Base-by-base conservation (phyloP, 2,329 filamentous ascomycete genomes). In the Talaromyces sp. region DNA sequence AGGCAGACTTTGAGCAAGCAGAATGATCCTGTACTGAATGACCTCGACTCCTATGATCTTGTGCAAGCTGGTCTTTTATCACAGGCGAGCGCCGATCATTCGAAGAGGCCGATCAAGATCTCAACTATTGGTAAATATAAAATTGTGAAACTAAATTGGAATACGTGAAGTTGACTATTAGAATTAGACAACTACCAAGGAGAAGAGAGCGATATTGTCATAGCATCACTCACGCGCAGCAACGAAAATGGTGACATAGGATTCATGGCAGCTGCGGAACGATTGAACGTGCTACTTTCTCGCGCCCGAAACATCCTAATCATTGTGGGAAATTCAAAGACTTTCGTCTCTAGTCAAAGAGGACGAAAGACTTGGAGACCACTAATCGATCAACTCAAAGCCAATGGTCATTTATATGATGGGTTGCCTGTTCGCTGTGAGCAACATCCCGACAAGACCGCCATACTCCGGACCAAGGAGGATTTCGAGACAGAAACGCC, bases 161-260 rank as follows among this genome's bases (percentile, higher is more conserved):
- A 28, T 7, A 7, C 7, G 25, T 28, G 25, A 4, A 28, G 3
- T 7, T 28, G 7, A 28, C 25, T 28, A 28, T 4, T 28, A 7
- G 7, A 4, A 28, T 7, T 60, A 86, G 88, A 91, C 61, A 91
- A 91, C 61, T 92, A 88, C 58, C 89, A 91, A 67, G 88, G 89
- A 1, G 88, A 91, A 65, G 88, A 92, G 62, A 85, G 83, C 37
- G 83, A 91, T 1, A 86, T 92, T 15, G 84, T 91, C 0, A 80
- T 92, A 7, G 82, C 77, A 0, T 87, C 85, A 0, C 69, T 91
- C 10, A 89, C 86, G 0, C 75, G 89, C 4, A 88, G 87, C 67
- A 91, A 91, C 61, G 58, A 65, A 0, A 65, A 66, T 0, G 80
- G 82, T 0, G 84, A 90, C 1, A 88, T 91, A 31, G 88, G 89